Evolutionary conservation across 1,284 basidiomycete species (phyloP), one percentile per base, ranked within the genome.

Genomic region (Microbotryum lychnidis-dioicae): DNA sequence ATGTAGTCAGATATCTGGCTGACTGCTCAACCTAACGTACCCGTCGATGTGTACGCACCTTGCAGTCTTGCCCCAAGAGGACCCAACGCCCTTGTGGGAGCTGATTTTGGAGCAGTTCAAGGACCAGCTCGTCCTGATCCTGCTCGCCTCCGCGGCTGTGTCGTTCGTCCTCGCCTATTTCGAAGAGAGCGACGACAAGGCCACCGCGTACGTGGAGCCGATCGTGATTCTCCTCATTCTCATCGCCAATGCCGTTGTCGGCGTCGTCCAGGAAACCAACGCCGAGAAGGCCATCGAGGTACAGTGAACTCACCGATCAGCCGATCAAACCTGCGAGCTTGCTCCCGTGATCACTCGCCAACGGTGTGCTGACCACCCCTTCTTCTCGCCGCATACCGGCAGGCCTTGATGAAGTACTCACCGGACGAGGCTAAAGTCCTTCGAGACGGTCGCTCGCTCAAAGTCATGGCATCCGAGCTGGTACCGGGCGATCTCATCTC

Each of bases 41-140:
- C 46, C 49, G 21, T 16, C 44, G 4, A 29, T 8, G 31, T 23
- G 16, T 10, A 6, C 9, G 25, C 42, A 8, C 25, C 25, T 21
- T 63, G 6, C 73, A 93, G 89, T 87, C 74, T 80, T 97, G 16
- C 90, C 91, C 18, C 91, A 96, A 72, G 87, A 93, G 18, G 85
- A 88, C 0, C 79, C 89, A 1, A 96, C 91, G 4, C 91, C 94
- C 5, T 76, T 98, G 50, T 92, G 90, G 88, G 83, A 89, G 72
- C 84, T 97, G 64, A 89, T 98, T 64, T 81, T 98, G 23, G 92
- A 94, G 70, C 94, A 98, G 78, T 98, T 98, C 81, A 87, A 96
- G 79, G 92, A 97, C 77, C 90, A 93, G 77, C 84, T 97, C 27
- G 92, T 74, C 51, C 84, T 97, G 64, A 96, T 97, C 73, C 82